Base-by-base conservation (phyloP, 1,139 yeast genomes). In the Pichia sp. region DNA sequence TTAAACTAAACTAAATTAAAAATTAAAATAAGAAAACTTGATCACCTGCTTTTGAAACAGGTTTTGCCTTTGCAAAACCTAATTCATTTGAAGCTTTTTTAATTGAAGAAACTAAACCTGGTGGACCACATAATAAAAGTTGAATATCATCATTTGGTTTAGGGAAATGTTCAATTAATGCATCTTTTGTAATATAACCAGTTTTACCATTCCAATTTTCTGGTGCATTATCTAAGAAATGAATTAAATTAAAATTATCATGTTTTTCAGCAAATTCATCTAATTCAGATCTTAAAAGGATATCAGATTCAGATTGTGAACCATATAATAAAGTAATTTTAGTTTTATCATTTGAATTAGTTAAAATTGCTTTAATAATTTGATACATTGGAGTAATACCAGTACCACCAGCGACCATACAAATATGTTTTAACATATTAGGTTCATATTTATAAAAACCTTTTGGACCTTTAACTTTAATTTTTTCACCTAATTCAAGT, bases 311-410 rank as follows among this genome's bases (percentile, higher is more conserved):
- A 50, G 89, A 68, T 62, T 80, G 78, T 65, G 81, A 82, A 54
- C 96, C 97, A 69, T 86, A 89, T 61, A 82, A 66, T 60, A 92
- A 73, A 55, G 79, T 73, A 50, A 92, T 77, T 71, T 84, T 82
- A 59, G 97, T 92, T 64, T 85, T 83, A 70, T 90, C 97, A 33
- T 69, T 69, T 40, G 95, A 89, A 70, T 89, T 79, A 56, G 73
- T 71, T 62, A 81, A 68, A 57, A 85, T 76, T 50, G 80, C 80
- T 56, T 80, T 81, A 55, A 87, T 68, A 64, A 92, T 69, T 70
- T 92, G 98, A 73, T 75, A 89, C 75, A 90, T 76, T 52, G 97
- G 98, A 29, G 97, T 87, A 67, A 92, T 87, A 67, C 97, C 97
- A 40, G 95, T 85, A 61, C 98, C 98, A 57, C 96, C 96, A 36